These are phyloP conservation scores for Galerina marginata DNA, from an alignment of 768 basidiomycete species.

Conservation along the genomic window DNA sequence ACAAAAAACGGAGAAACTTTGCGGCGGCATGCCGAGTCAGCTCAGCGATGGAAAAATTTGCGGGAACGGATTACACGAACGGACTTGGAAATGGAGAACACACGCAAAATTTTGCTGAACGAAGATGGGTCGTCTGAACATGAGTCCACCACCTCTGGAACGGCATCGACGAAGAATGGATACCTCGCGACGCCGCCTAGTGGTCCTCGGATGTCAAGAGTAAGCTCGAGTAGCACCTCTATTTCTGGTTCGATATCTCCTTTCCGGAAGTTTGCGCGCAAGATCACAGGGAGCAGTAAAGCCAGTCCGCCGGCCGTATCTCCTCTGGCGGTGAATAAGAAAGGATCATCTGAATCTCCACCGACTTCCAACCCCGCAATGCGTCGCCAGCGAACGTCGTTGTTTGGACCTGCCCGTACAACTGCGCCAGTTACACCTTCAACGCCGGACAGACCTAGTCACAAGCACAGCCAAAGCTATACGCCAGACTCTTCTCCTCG, in stretches of 20 bases:
- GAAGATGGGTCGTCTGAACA: constrained; percentile 61
- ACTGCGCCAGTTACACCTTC: constrained; percentile 48
- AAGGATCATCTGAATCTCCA: constrained; percentile 34
- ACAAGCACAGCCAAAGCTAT: constrained; percentile 74
- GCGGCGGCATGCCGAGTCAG: constrained; percentile 87
- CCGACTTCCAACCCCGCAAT: constrained; percentile 23
- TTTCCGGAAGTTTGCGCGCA: constrained; percentile 77
- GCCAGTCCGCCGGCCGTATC: constrained; percentile 46
- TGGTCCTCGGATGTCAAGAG: constrained; percentile 46
- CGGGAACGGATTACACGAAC: constrained; percentile 81
- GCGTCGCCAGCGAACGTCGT: constrained; percentile 67
- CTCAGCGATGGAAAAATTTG: constrained; percentile 82
- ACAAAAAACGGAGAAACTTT: constrained; percentile 98
- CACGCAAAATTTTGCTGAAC: constrained; percentile 61
- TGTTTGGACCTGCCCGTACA: constrained; percentile 58
- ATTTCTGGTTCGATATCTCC: constrained; percentile 83
- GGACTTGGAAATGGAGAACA: constrained; percentile 80
- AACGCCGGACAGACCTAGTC: constrained; percentile 63
- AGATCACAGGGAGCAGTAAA: constrained; percentile 55
- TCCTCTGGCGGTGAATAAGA: constrained; percentile 54
- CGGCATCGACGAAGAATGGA: constrained; percentile 56
- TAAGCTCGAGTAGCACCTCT: constrained; percentile 53
- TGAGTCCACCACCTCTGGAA: constrained; percentile 71
- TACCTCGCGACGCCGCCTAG: constrained; percentile 71
- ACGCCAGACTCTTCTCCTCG: constrained; percentile 73